phyloP scores from a whole-genome alignment of 768 basidiomycete species.

The Leccinum ochraceum region DNA sequence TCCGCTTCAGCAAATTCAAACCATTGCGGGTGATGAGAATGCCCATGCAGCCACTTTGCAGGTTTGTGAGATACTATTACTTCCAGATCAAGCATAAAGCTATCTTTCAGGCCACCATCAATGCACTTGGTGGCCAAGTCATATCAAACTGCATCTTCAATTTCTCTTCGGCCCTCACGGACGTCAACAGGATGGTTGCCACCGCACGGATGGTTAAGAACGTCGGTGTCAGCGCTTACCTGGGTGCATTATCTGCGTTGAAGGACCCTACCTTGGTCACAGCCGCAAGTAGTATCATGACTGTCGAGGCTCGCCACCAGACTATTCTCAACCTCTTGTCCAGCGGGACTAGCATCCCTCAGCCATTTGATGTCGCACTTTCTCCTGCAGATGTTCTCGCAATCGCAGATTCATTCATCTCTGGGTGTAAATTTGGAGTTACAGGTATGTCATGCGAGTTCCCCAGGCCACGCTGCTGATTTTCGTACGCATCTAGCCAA shows the following conservation, averaged over 20 bases:
- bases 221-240: constrained; percentile 75
- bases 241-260: constrained; percentile 68
- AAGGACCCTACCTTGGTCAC: constrained; percentile 59
- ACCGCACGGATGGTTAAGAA: constrained; percentile 75
- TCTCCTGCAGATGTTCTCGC: constrained; percentile 70
- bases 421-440: constrained; percentile 64
- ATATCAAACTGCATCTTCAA: constrained; percentile 66
- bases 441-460: constrained; percentile 40
- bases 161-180: constrained; percentile 59
- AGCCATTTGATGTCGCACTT: constrained; percentile 74
- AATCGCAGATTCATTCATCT: constrained; percentile 66
- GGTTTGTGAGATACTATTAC: constrained; percentile 32
- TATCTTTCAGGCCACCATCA: constrained; percentile 43
- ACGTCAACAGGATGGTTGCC: constrained; percentile 69
- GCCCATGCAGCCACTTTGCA: constrained; percentile 58
- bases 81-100: neutral
- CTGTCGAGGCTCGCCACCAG: constrained; percentile 83
- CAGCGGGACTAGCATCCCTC: constrained; percentile 56
- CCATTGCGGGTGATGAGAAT: constrained; percentile 62
- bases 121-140: constrained; percentile 53
- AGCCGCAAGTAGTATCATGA: constrained; percentile 72
- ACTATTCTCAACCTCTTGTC: constrained; percentile 73
- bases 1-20: constrained; percentile 59
- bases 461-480: neutral
- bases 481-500: constrained; percentile 44